These are phyloP conservation scores for Penicillium ucsense DNA, from an alignment of 495 filamentous ascomycete species.

Conservation along the genomic window DNA sequence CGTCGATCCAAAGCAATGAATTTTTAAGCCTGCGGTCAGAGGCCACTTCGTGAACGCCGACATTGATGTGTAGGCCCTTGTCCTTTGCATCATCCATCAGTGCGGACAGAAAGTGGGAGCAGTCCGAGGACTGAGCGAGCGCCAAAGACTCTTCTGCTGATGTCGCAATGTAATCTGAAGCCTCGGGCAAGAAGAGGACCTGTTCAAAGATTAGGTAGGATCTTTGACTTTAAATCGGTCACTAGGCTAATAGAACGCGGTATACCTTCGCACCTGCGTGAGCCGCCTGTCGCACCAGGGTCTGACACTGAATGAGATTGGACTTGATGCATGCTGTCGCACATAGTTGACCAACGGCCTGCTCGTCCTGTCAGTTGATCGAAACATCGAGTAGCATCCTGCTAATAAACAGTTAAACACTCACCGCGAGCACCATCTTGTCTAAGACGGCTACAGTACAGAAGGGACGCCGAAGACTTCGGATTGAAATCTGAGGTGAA, in stretches of 20 bases:
- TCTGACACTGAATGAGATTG: conserved; percentile 68
- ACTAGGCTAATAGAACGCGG: not conserved
- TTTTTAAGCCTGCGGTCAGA: conserved; percentile 49
- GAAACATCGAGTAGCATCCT: too few relatives aligned
- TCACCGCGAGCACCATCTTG: conserved; percentile 30
- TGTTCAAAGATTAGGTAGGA: conserved; percentile 19
- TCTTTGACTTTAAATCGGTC: too few relatives aligned
- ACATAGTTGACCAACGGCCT: conserved; percentile 86
- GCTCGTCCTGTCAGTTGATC: too few relatives aligned
- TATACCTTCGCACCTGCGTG: conserved; percentile 65
- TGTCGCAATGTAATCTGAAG: conserved; percentile 74
- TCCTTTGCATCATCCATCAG: conserved; percentile 56
- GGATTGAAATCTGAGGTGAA: too few relatives aligned
- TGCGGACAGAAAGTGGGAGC: conserved; percentile 59
- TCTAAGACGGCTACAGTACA: not conserved
- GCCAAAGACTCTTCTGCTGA: conserved; percentile 54
- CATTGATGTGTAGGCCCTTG: conserved; percentile 61
- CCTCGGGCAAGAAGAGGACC: conserved; percentile 89
- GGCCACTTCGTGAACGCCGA: conserved; percentile 77
- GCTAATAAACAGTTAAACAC: not conserved
- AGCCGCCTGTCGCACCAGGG: conserved; percentile 61
- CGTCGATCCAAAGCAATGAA: conserved; percentile 61
- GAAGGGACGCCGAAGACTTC: too few relatives aligned
- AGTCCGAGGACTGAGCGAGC: conserved; percentile 49
- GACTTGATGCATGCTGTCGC: conserved; percentile 68